phyloP scores from a whole-genome alignment of 768 basidiomycete genomes.

The Chalciporus chontae region DNA sequence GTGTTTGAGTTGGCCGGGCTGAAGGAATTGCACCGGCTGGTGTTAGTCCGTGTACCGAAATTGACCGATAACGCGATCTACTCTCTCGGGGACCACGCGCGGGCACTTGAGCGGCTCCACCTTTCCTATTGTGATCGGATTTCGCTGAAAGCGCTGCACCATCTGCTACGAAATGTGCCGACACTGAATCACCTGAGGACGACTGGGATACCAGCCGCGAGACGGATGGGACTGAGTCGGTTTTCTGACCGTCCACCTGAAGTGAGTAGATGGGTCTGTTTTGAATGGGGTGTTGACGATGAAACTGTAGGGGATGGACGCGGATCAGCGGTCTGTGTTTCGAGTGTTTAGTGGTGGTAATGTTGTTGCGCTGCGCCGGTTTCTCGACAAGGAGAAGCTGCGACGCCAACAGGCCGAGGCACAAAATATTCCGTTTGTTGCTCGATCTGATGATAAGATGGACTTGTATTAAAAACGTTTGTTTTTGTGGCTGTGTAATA shows the following conservation, averaged over 20 bases:
- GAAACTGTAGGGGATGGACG: slow-evolving; percentile 52
- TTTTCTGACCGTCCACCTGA: slow-evolving; percentile 74
- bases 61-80: slow-evolving; percentile 83
- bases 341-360: slow-evolving; percentile 77
- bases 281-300: slow-evolving; percentile 3
- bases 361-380: slow-evolving; percentile 55
- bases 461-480: slow-evolving; percentile 47
- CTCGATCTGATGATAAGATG: slow-evolving; percentile 61
- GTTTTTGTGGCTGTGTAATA: background rate
- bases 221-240: slow-evolving; percentile 61
- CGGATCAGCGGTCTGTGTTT: slow-evolving; percentile 65
- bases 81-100: slow-evolving; percentile 70
- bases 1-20: slow-evolving; percentile 77
- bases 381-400: slow-evolving; percentile 67
- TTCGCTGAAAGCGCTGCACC: slow-evolving; percentile 71
- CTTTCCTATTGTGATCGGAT: slow-evolving; percentile 84
- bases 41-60: slow-evolving; percentile 75
- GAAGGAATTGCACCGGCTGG: slow-evolving; percentile 67
- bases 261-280: slow-evolving; percentile 35
- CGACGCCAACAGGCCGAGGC: slow-evolving; percentile 57
- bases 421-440: slow-evolving; percentile 53
- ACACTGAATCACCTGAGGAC: slow-evolving; percentile 71
- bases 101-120: slow-evolving; percentile 73
- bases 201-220: slow-evolving; percentile 76
- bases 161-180: slow-evolving; percentile 56